These are phyloP conservation scores for Pleurotus ostreatus DNA, from an alignment of 768 basidiomycete genomes.

Conservation along the genomic window DNA sequence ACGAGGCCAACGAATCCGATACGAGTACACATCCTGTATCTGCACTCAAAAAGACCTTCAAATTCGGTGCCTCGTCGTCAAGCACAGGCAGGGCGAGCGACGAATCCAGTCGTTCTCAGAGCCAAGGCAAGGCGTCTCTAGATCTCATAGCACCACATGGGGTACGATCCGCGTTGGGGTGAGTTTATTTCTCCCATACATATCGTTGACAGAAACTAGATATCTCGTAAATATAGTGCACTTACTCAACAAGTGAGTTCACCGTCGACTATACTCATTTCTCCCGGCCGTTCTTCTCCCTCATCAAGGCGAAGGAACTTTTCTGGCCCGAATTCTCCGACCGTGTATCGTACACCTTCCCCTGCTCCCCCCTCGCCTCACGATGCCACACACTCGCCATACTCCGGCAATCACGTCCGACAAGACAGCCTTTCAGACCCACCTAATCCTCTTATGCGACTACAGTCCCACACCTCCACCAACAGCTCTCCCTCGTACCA, in stretches of 20 bases:
- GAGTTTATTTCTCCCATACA: constrained; percentile 25
- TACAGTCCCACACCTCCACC: not conserved
- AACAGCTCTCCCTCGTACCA: constrained; percentile 18
- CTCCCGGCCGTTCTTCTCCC: constrained; percentile 19
- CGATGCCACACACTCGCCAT: constrained; percentile 16
- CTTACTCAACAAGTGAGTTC: constrained; percentile 53
- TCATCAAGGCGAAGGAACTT: constrained; percentile 37
- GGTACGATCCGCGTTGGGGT: constrained; percentile 59
- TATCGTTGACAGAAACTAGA: constrained; percentile 7
- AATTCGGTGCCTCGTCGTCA: constrained; percentile 34
- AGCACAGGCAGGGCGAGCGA: constrained; percentile 51
- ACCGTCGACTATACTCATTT: constrained; percentile 49
- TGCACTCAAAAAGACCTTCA: constrained; percentile 39
- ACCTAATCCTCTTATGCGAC: constrained; percentile 1
- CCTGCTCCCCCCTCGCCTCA: constrained; percentile 19
- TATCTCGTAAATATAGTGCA: constrained; percentile 31
- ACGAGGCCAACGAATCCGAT: constrained; percentile 46
- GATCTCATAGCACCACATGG: constrained; percentile 51
- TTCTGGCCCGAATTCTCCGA: constrained; percentile 25
- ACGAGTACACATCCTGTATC: constrained; percentile 26
- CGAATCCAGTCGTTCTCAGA: constrained; percentile 56
- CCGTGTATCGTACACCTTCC: constrained; percentile 23
- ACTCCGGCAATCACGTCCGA: constrained; percentile 12
- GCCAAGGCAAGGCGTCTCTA: constrained; percentile 51
- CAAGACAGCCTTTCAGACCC: constrained; percentile 3